Evolutionary conservation across 352 stramenopile species (phyloP).

Genomic region (Bremia lactucae): DNA sequence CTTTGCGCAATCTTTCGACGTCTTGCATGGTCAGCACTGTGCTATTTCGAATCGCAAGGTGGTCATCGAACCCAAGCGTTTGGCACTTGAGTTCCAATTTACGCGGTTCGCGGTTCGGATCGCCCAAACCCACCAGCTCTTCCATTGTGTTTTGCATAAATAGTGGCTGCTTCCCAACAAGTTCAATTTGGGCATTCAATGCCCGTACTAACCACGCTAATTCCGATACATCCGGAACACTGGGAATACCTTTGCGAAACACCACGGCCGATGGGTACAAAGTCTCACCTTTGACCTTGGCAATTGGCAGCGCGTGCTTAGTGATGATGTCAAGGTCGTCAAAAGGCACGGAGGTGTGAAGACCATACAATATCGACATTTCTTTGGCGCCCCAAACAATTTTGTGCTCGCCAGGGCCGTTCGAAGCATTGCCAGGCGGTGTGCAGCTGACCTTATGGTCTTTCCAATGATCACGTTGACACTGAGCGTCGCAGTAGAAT

Average conservation of each 20-base stretch:
- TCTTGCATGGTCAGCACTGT: constrained; percentile 70
- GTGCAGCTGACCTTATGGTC: constrained; percentile 78
- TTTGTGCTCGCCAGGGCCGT: constrained; percentile 25
- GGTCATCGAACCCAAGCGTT: constrained; percentile 47
- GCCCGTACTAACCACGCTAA: constrained; percentile 67
- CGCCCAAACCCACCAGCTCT: constrained; percentile 48
- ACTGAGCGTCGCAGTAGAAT: constrained; percentile 72
- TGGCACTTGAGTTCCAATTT: constrained; percentile 54
- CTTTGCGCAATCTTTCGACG: constrained; percentile 48
- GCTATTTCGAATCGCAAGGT: constrained; percentile 69
- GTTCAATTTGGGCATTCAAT: constrained; percentile 45
- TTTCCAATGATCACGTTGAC: constrained; percentile 72
- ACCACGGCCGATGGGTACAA: constrained; percentile 62
- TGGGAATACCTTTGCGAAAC: constrained; percentile 63
- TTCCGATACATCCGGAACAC: constrained; percentile 45
- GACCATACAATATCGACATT: constrained; percentile 70
- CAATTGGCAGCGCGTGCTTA: constrained; percentile 40
- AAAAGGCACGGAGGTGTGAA: constrained; percentile 60
- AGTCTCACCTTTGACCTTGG: constrained; percentile 27
- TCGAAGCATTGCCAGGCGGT: constrained; percentile 19
- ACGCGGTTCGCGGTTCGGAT: constrained; percentile 23
- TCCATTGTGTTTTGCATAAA: constrained; percentile 69
- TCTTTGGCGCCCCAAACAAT: constrained; percentile 75
- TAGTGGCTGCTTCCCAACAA: constrained; percentile 50
- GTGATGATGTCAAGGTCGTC: constrained; percentile 67